Conservation (phyloP, 768 basidiomycete genomes). For the Lactarius trivialis region DNA sequence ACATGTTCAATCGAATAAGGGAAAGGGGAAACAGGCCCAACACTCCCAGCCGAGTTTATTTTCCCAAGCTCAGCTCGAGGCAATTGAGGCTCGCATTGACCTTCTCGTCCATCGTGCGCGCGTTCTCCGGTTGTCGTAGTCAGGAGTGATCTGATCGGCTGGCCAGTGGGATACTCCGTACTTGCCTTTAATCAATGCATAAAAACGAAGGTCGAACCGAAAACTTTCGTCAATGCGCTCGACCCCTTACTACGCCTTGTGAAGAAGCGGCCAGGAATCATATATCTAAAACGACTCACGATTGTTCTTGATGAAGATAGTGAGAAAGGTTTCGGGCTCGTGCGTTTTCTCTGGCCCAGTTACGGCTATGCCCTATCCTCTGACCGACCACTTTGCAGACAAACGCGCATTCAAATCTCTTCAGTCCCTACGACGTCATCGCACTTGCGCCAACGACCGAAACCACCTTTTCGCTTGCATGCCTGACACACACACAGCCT, state of each 20-base stretch:
- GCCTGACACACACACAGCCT: constrained; percentile 71
- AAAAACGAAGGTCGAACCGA: constrained; percentile 63
- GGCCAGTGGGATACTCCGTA: constrained; percentile 79
- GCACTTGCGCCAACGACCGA: constrained; percentile 69
- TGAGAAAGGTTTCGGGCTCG: constrained; percentile 80
- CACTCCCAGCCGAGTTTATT: constrained; percentile 31
- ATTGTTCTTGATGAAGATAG: constrained; percentile 77
- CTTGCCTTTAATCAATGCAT: constrained; percentile 72
- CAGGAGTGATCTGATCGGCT: constrained; percentile 16
- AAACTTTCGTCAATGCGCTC: constrained; percentile 60
- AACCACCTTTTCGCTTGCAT: constrained; percentile 68
- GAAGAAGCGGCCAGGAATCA: constrained; percentile 49
- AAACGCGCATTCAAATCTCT: constrained; percentile 55
- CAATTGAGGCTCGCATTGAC: constrained; percentile 59
- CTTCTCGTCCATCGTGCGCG: constrained; percentile 64
- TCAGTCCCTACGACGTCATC: constrained; percentile 69
- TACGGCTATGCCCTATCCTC: background rate
- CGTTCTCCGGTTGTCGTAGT: constrained; percentile 18
- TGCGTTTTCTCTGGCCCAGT: constrained; percentile 31
- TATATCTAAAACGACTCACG: constrained; percentile 72
- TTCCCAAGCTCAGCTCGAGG: constrained; percentile 48
- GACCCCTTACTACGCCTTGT: constrained; percentile 53
- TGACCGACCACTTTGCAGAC: constrained; percentile 39
- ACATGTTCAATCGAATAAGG: constrained; percentile 41
- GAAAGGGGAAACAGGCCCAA: constrained; percentile 48